Conservation (phyloP, 192 early-diverging fungal species). For the Geranomyces variabilis region DNA sequence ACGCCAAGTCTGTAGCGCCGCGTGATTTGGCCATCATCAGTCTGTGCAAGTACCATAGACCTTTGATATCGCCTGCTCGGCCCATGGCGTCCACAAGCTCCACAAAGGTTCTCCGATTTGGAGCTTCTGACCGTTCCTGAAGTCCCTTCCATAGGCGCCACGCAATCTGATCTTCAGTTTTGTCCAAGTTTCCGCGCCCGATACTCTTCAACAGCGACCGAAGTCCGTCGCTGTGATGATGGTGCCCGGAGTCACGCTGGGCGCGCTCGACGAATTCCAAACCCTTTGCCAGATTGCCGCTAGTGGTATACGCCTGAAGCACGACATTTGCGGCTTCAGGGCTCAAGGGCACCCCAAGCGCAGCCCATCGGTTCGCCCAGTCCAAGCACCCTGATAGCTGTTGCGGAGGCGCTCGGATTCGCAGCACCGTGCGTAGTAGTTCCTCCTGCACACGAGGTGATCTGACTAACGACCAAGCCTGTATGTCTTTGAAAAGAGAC, state of each 20-base stretch:
- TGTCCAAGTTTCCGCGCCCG: background rate
- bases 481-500: constrained; percentile 14
- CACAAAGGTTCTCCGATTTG: constrained; percentile 5
- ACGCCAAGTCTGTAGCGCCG: background rate
- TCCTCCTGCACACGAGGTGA: constrained; percentile 23
- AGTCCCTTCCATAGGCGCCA: constrained; percentile 23
- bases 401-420: background rate
- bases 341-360: constrained; percentile 14
- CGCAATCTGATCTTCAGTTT: constrained; percentile 1
- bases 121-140: constrained; percentile 1
- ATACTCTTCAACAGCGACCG: background rate
- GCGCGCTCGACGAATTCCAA: constrained; percentile 21
- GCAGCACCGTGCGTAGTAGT: constrained; percentile 11
- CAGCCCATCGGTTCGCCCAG: constrained; percentile 27
- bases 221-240: background rate
- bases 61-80: constrained; percentile 11
- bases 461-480: constrained; percentile 16
- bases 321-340: constrained; percentile 18
- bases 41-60: constrained; percentile 20
- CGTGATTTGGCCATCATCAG: constrained; percentile 12
- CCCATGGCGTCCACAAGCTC: constrained; percentile 30
- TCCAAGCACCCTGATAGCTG: constrained; percentile 20
- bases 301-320: constrained; percentile 8
- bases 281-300: constrained; percentile 6
- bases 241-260: background rate